Evolutionary conservation across 768 basidiomycete species (phyloP), one percentile per base, ranked within the genome.

Genomic region (Boletus reticulatus): DNA sequence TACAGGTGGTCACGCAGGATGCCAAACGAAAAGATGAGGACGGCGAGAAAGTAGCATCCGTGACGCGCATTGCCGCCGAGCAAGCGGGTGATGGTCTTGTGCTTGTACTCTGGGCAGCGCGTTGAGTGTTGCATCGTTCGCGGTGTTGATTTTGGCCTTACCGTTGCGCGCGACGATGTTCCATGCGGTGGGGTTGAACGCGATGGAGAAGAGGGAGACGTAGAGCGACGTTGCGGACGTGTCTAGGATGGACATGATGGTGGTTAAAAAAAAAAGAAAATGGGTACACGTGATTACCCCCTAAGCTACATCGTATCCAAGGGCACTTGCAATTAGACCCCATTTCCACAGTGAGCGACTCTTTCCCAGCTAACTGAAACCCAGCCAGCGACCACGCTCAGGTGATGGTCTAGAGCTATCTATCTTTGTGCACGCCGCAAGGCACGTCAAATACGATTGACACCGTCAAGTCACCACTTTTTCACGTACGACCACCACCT

Each of bases 161-260:
- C 94, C 94, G 75, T 95, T 93, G 53, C 85, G 87, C 24, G 96
- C 96, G 29, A 95, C 84, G 58, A 94, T 84, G 72, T 99, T 99
- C 96, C 96, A 99, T 55, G 88, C 94, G 1, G 86, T 85, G 0
- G 96, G 96, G 65, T 98, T 98, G 77, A 98, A 98, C 2, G 84
- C 67, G 47, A 96, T 91, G 55, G 88, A 71, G 5, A 81, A 72
- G n/a, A 94, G 58, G 0, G 84, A 83, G 17, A 89, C 50, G 64
- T 79, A 80, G 39, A 98, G 69, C 20, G 90, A 90, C 7, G 73
- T 67, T 63, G 92, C 81, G 31, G 77, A 81, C 29, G 80, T 66
- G 73, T 96, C 86, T 3, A 96, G 57, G 43, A 71, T 34, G 45
- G 29, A 29, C 64, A 70, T 69, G 14, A 10, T 29, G 24, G 24